phyloP scores from a whole-genome alignment of 2,329 filamentous ascomycete genomes.

The Aspergillus sp. region DNA sequence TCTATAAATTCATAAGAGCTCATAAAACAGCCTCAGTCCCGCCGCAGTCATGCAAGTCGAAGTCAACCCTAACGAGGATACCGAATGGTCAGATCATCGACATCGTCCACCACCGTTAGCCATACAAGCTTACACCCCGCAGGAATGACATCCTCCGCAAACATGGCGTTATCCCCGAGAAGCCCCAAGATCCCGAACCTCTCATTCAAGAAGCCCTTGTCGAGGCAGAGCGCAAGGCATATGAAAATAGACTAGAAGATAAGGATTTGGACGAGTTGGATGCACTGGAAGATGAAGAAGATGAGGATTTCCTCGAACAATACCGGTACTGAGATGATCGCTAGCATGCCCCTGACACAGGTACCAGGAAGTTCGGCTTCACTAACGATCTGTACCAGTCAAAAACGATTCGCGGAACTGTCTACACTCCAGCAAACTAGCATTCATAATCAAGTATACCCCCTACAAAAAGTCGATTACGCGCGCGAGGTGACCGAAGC shows the following conservation, averaged over 20 bases:
- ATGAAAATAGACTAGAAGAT: slow-evolving; percentile 90
- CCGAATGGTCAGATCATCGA: slow-evolving; percentile 72
- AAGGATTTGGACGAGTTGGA: slow-evolving; percentile 94
- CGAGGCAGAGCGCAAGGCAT: slow-evolving; percentile 77
- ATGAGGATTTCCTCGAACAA: slow-evolving; percentile 83
- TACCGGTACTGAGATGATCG: slow-evolving; percentile 61
- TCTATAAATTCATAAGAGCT: neutral
- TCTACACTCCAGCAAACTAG: slow-evolving; percentile 72
- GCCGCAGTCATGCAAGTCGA: slow-evolving; percentile 65
- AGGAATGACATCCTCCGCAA: slow-evolving; percentile 99
- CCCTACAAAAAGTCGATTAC: slow-evolving; percentile 92
- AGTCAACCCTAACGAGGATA: slow-evolving; percentile 94
- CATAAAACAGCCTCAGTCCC: neutral
- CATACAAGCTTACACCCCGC: slow-evolving; percentile 19
- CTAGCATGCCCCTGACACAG: neutral
- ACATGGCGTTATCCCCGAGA: slow-evolving; percentile 96
- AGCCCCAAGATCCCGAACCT: slow-evolving; percentile 90
- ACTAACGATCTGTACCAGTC: slow-evolving; percentile 39
- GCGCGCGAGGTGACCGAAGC: slow-evolving; percentile 87
- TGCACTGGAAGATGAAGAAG: slow-evolving; percentile 92
- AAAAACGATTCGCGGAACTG: slow-evolving; percentile 85
- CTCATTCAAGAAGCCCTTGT: slow-evolving; percentile 93
- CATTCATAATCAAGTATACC: slow-evolving; percentile 87
- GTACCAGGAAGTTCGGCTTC: neutral
- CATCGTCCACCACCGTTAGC: slow-evolving; percentile 14